Percentiles rank a stretch among this genome's conserved stretches.
phyloP scores from a whole-genome alignment of 2,329 filamentous ascomycete genomes.

The Seiridium cupressi region DNA sequence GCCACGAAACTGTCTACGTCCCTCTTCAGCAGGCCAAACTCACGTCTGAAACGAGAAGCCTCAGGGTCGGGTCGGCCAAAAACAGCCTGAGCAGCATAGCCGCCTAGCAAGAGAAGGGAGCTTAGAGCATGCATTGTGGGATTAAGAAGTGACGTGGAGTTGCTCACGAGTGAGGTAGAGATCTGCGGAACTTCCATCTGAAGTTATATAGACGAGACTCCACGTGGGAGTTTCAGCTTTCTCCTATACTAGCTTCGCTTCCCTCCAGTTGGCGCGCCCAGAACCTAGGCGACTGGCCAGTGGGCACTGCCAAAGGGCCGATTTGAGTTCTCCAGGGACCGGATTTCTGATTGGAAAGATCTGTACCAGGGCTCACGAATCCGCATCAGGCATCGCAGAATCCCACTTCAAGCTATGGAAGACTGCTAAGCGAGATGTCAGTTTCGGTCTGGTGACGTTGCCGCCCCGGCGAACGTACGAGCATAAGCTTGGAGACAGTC shows the following conservation, averaged over 20 bases:
- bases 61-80: conserved; percentile 42
- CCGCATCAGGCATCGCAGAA: background rate
- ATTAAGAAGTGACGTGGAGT: conserved; percentile 25
- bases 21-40: conserved; percentile 40
- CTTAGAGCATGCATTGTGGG: conserved; percentile 51
- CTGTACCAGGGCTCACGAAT: background rate
- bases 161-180: conserved; percentile 15
- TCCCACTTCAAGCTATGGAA: background rate
- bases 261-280: background rate
- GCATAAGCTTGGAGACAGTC: background rate
- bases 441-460: conserved; percentile 1
- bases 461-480: background rate
- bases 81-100: conserved; percentile 48
- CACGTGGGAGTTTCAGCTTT: conserved; percentile 2
- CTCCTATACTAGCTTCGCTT: conserved; percentile 5
- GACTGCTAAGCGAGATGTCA: conserved; percentile 4
- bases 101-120: conserved; percentile 49
- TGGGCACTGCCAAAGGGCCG: conserved; percentile 9
- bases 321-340: background rate
- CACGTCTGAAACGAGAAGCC: conserved; percentile 25
- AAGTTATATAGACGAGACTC: conserved; percentile 22
- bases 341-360: background rate
- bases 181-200: conserved; percentile 21
- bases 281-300: background rate
- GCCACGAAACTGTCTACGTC: conserved; percentile 52